These are phyloP conservation scores for Combretum micranthum DNA, from an alignment of 345 rosid genomes.

Conservation along the genomic window DNA sequence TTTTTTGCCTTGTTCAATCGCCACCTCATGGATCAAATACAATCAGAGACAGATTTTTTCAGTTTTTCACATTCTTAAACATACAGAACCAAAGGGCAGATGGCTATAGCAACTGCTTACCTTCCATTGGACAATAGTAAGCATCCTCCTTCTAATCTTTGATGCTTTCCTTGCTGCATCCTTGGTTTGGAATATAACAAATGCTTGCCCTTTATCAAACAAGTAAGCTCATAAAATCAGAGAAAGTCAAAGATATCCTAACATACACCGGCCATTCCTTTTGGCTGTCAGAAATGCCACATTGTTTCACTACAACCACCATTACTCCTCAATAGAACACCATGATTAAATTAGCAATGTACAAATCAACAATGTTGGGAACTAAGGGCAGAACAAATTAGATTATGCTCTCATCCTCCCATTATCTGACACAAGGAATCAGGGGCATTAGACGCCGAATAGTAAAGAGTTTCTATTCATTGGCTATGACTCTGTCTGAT, in stretches of 20 bases:
- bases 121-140: slow-evolving; percentile 35
- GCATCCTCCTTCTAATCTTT: slow-evolving; percentile 24
- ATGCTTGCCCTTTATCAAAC: slow-evolving; percentile 38
- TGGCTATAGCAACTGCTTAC: slow-evolving; percentile 4
- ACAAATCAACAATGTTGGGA: too few species aligned
- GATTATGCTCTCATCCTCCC: slow-evolving; percentile 40
- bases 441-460: too few species aligned
- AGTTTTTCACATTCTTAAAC: neutral
- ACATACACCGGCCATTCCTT: too few species aligned
- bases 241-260: slow-evolving; percentile 12
- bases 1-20: neutral
- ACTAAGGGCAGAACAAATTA: slow-evolving; percentile 26
- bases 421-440: slow-evolving; percentile 31
- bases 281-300: too few species aligned
- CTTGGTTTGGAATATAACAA: slow-evolving; percentile 42
- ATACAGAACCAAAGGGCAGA: neutral
- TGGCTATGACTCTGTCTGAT: neutral
- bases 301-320: too few species aligned
- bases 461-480: neutral
- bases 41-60: neutral
- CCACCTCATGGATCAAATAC: too few species aligned
- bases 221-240: neutral
- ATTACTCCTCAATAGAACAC: too few species aligned
- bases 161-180: slow-evolving; percentile 37
- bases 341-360: too few species aligned